A percentile compares a stretch with the other conserved stretches of the same genome.
Evolutionary conservation across 768 basidiomycete species (phyloP).

Genomic region (Termitomyces sp.): DNA sequence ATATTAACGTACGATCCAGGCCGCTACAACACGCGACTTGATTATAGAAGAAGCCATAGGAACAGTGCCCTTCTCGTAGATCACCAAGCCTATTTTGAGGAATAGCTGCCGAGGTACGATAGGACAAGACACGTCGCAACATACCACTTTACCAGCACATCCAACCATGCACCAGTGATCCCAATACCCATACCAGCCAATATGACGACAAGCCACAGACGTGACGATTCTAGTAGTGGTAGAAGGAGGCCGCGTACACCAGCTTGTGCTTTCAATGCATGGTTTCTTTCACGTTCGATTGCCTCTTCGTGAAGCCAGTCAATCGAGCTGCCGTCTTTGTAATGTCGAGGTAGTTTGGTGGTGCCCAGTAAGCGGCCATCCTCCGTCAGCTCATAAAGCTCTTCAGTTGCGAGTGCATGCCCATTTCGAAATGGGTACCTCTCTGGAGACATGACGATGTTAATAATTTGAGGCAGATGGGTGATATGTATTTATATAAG

Average conservation of each 20-base stretch:
- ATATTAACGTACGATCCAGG: conserved; percentile 42
- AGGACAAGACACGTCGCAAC: conserved; percentile 12
- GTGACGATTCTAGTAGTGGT: conserved; percentile 49
- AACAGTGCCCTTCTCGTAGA: conserved; percentile 61
- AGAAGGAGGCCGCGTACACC: conserved; percentile 52
- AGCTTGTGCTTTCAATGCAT: conserved; percentile 39
- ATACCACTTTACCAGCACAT: conserved; percentile 70
- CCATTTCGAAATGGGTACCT: conserved; percentile 12
- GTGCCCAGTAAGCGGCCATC: conserved; percentile 29
- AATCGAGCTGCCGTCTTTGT: conserved; percentile 57
- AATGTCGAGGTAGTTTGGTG: conserved; percentile 29
- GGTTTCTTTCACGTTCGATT: conserved; percentile 51
- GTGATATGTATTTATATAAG: neutral
- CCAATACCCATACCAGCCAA: conserved; percentile 64
- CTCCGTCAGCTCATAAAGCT: conserved; percentile 41
- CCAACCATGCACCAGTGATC: conserved; percentile 63
- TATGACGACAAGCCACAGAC: conserved; percentile 65
- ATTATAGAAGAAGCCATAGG: conserved; percentile 67
- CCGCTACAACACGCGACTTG: conserved; percentile 67
- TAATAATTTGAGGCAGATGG: neutral
- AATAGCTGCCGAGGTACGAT: neutral
- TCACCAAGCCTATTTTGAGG: conserved; percentile 51
- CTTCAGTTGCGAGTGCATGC: conserved; percentile 26
- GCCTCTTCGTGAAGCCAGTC: conserved; percentile 68
- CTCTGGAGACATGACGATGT: conserved; percentile 3